phyloP scores from a whole-genome alignment of 129 eudicot genomes.

The Chrysanthemum lavandulifolium region DNA sequence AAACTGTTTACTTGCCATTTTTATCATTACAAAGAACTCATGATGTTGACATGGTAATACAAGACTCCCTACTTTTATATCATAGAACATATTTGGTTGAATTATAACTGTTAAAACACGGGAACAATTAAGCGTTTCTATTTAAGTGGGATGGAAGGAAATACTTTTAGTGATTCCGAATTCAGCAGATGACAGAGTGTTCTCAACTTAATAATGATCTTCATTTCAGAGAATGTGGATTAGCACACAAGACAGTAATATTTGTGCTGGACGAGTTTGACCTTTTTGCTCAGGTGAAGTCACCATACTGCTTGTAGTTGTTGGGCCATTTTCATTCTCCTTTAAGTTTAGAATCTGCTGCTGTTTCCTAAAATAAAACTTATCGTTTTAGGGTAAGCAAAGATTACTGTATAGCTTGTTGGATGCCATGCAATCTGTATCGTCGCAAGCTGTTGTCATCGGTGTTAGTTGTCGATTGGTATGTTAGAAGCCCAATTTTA shows the following conservation, averaged over 20 bases:
- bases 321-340: constrained; percentile 6
- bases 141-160: constrained; percentile 9
- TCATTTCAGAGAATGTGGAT: constrained; percentile 83
- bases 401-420: constrained; percentile 78
- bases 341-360: not conserved
- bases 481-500: constrained; percentile 25
- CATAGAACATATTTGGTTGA: not conserved
- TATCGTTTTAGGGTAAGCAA: constrained; percentile 71
- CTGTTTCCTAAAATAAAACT: not conserved
- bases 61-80: not conserved
- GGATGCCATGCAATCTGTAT: constrained; percentile 96
- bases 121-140: not conserved
- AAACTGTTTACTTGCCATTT: not conserved
- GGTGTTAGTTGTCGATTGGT: constrained; percentile 96
- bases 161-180: constrained; percentile 2
- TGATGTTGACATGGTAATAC: not conserved
- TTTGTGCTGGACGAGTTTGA: constrained; percentile 90
- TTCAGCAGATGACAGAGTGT: not conserved
- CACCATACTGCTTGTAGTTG: not conserved
- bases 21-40: constrained; percentile 10
- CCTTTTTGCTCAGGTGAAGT: constrained; percentile 85
- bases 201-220: constrained; percentile 12
- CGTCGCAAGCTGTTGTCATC: constrained; percentile 89
- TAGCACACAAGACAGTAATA: constrained; percentile 90
- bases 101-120: not conserved